A percentile compares a stretch with the other conserved stretches of the same genome.
Conservation (phyloP, 257 asterid species). For the Jacaranda copaia region DNA sequence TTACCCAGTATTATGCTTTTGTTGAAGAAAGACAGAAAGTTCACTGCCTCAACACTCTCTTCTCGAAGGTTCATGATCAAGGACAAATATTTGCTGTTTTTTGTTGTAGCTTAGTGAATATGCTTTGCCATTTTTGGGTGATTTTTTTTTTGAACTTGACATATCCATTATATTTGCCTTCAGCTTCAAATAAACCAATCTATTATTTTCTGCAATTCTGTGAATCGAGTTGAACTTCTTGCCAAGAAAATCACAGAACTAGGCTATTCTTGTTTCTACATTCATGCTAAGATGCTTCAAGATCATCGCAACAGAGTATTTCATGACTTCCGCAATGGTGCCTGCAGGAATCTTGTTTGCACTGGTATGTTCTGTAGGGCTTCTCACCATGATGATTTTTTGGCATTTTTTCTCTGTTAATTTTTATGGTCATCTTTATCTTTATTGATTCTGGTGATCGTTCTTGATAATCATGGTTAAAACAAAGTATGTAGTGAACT, state of each 20-base stretch:
- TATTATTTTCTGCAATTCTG: slow-evolving; percentile 93
- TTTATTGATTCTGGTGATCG: slow-evolving; percentile 16
- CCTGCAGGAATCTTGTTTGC: slow-evolving; percentile 96
- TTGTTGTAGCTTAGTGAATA: slow-evolving; percentile 4
- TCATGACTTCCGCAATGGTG: slow-evolving; percentile 95
- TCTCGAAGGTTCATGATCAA: slow-evolving; percentile 65
- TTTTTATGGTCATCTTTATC: slow-evolving; percentile 4
- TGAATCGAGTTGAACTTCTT: slow-evolving; percentile 90
- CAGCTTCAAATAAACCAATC: slow-evolving; percentile 98
- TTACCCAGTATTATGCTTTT: slow-evolving; percentile 87
- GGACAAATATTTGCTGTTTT: neutral
- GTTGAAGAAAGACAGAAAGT: slow-evolving; percentile 96
- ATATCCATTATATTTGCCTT: slow-evolving; percentile 33
- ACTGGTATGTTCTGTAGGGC: slow-evolving; percentile 60
- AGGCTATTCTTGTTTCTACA: slow-evolving; percentile 93
- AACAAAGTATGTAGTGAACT: slow-evolving; percentile 3
- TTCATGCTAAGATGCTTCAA: slow-evolving; percentile 97
- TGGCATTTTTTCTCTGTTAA: neutral
- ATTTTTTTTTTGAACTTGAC: slow-evolving; percentile 20
- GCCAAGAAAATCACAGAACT: slow-evolving; percentile 96
- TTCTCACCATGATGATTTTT: slow-evolving; percentile 12
- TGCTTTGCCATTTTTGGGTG: slow-evolving; percentile 22
- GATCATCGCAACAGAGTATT: slow-evolving; percentile 94
- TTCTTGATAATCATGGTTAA: slow-evolving; percentile 10
- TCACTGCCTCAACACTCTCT: slow-evolving; percentile 88